Conservation (phyloP, 2,329 filamentous ascomycete species). For the Colletotrichum eremochloae region DNA sequence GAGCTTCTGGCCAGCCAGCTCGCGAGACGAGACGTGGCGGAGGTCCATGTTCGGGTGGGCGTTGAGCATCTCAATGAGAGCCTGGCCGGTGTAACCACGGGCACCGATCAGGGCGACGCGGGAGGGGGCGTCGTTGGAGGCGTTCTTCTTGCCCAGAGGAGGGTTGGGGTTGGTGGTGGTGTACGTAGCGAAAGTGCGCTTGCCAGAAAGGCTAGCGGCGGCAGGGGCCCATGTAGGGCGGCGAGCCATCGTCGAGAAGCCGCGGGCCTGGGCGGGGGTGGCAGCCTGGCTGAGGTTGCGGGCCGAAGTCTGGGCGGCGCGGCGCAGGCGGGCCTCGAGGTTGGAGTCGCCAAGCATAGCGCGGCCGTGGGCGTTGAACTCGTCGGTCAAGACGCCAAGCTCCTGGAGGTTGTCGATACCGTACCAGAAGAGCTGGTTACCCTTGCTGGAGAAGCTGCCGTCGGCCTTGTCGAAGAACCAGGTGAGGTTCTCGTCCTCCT, state of each 20-base stretch:
- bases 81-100: constrained; percentile 94
- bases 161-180: constrained; percentile 88
- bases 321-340: constrained; percentile 85
- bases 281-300: constrained; percentile 57
- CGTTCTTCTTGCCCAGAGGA: constrained; percentile 89
- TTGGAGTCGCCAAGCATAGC: constrained; percentile 92
- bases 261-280: constrained; percentile 56
- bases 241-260: constrained; percentile 73
- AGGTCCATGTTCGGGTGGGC: constrained; percentile 91
- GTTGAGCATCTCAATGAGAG: constrained; percentile 88
- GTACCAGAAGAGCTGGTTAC: constrained; percentile 97
- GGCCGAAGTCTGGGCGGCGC: constrained; percentile 79
- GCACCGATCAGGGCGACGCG: constrained; percentile 91
- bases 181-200: constrained; percentile 49
- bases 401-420: constrained; percentile 86
- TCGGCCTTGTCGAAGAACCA: constrained; percentile 99
- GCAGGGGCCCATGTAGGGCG: constrained; percentile 48
- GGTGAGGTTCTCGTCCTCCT: constrained; percentile 94
- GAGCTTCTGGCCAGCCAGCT: constrained; percentile 87
- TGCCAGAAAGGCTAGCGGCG: constrained; percentile 36
- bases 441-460: constrained; percentile 86
- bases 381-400: constrained; percentile 84
- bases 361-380: constrained; percentile 85
- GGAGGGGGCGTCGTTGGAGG: constrained; percentile 77
- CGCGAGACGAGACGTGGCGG: constrained; percentile 91